phyloP scores from a whole-genome alignment of 73 alveolate genomes.

The Symbiodinium natans region DNA sequence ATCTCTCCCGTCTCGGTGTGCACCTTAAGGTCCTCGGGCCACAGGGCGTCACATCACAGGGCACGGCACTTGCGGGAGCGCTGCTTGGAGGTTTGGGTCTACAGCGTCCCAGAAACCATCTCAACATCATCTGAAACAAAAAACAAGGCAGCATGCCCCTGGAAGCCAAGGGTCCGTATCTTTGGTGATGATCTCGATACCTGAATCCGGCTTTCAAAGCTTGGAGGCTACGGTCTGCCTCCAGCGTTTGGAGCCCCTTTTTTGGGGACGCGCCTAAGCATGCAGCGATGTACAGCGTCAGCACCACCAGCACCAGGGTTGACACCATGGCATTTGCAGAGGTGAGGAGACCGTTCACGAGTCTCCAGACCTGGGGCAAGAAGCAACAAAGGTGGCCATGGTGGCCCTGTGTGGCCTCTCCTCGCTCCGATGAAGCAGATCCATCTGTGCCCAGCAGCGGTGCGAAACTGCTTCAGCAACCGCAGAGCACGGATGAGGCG shows the following conservation, averaged over 20 bases:
- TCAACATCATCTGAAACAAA: no score
- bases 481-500: not conserved
- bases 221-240: no score
- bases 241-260: no score
- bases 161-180: not conserved
- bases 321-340: not conserved
- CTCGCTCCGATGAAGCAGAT: no score
- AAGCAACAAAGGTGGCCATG: no score
- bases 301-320: not conserved
- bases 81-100: no score
- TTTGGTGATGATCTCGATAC: not conserved
- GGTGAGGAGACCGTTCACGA: not conserved
- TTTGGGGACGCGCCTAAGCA: not conserved
- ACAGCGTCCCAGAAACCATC: no score
- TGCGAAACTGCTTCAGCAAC: not conserved
- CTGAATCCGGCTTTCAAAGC: no score
- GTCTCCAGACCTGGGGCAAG: not conserved
- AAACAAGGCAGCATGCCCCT: no score
- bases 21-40: not conserved
- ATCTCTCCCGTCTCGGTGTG: not conserved
- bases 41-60: no score
- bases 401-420: no score
- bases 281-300: not conserved
- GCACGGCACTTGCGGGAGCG: no score
- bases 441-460: not conserved